phyloP scores from a whole-genome alignment of 2,329 filamentous ascomycete species.

The Teratosphaeriaceae sp. region DNA sequence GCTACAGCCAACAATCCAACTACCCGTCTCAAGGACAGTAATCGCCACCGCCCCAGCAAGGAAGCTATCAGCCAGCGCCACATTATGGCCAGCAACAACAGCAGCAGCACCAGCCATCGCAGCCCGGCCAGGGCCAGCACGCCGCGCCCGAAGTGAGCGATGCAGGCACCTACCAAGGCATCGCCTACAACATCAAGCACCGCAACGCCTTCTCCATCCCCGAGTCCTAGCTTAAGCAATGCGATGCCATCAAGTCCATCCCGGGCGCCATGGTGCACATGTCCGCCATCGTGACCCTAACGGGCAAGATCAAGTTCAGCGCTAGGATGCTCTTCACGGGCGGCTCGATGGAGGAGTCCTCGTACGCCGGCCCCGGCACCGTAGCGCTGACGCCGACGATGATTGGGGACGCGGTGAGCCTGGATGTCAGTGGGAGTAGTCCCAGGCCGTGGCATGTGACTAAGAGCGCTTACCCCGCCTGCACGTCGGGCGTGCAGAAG shows the following conservation, averaged over 20 bases:
- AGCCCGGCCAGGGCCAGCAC: slow-evolving; percentile 4
- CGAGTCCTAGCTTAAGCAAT: slow-evolving; percentile 78
- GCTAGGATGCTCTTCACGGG: slow-evolving; percentile 81
- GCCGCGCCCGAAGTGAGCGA: slow-evolving; percentile 39
- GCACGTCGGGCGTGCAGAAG: slow-evolving; percentile 71
- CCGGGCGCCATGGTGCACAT: slow-evolving; percentile 89
- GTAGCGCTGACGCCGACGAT: slow-evolving; percentile 70
- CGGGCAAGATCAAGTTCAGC: slow-evolving; percentile 72
- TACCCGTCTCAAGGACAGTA: background rate
- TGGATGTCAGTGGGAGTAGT: slow-evolving; percentile 62
- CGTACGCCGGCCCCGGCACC: slow-evolving; percentile 81
- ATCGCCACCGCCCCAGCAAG: background rate
- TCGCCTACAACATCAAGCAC: slow-evolving; percentile 84
- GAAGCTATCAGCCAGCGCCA: background rate
- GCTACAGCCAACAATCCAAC: background rate
- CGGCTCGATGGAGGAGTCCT: slow-evolving; percentile 68
- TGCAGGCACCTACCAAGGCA: slow-evolving; percentile 87
- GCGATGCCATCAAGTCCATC: slow-evolving; percentile 70
- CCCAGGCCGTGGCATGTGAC: slow-evolving; percentile 74
- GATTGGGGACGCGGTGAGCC: slow-evolving; percentile 75
- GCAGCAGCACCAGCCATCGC: background rate
- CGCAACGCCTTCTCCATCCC: slow-evolving; percentile 81
- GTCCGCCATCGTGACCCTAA: slow-evolving; percentile 74
- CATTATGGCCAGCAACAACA: background rate
- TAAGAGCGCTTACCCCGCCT: slow-evolving; percentile 78